A percentile compares a stretch with the other conserved stretches of the same genome.
Conservation (phyloP, 768 basidiomycete genomes). For the Amanita muscaria region DNA sequence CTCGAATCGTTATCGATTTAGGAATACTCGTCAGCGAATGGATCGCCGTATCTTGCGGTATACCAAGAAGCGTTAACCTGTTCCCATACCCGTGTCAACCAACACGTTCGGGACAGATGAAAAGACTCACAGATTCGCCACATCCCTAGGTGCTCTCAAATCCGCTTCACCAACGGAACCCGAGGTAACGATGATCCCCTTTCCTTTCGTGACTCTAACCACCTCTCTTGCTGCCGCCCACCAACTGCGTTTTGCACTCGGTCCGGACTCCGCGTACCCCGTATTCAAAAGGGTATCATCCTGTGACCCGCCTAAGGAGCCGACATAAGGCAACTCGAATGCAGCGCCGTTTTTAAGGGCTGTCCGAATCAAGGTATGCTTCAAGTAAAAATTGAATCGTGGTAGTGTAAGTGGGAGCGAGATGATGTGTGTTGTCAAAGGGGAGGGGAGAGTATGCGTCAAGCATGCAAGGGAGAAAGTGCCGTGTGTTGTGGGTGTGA, state of each 20-base stretch:
- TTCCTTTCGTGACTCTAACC: conserved; percentile 72
- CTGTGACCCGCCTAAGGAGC: conserved; percentile 61
- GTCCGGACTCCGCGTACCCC: conserved; percentile 43
- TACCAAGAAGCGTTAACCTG: conserved; percentile 59
- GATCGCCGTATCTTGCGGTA: conserved; percentile 62
- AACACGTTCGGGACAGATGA: not conserved
- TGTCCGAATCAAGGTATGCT: conserved; percentile 74
- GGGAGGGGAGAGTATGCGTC: conserved; percentile 67
- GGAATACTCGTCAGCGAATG: conserved; percentile 50
- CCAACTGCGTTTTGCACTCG: conserved; percentile 67
- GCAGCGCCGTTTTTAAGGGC: conserved; percentile 77
- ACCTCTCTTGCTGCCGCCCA: conserved; percentile 76
- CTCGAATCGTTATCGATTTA: conserved; percentile 61
- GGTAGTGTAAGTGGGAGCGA: conserved; percentile 70
- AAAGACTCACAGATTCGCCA: conserved; percentile 56
- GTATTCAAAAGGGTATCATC: conserved; percentile 38
- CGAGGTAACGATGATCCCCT: conserved; percentile 63
- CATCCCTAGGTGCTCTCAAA: conserved; percentile 62
- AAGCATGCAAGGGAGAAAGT: conserved; percentile 77
- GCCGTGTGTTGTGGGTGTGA: conserved; percentile 61
- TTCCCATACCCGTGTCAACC: not conserved
- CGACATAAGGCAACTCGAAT: conserved; percentile 75
- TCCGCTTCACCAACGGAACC: conserved; percentile 55
- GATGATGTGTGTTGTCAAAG: conserved; percentile 74
- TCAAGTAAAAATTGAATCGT: conserved; percentile 71